These are phyloP conservation scores for Sophora flavescens DNA, from an alignment of 306 rosid species.

Conservation along the genomic window DNA sequence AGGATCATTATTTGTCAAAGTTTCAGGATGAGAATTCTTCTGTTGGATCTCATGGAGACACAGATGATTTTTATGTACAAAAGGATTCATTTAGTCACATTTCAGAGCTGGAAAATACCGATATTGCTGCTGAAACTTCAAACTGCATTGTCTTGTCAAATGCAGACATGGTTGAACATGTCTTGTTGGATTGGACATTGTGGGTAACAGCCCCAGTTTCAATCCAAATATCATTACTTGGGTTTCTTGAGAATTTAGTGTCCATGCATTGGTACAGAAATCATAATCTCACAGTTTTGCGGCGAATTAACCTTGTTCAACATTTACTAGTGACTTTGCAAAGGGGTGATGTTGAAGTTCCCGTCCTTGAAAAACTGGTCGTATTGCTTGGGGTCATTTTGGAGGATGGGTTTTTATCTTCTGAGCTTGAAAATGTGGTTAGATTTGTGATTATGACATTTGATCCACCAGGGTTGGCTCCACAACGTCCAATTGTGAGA, in stretches of 20 bases:
- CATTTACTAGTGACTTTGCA: slow-evolving; percentile 96
- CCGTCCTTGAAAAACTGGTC: slow-evolving; percentile 94
- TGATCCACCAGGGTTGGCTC: slow-evolving; percentile 86
- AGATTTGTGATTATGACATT: slow-evolving; percentile 98
- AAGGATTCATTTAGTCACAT: slow-evolving; percentile 94
- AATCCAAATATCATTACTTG: slow-evolving; percentile 92
- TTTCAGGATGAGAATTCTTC: slow-evolving; percentile 91
- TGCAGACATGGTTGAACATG: slow-evolving; percentile 99
- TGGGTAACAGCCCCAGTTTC: slow-evolving; percentile 92
- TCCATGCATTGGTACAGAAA: slow-evolving; percentile 99
- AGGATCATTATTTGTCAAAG: slow-evolving; percentile 76
- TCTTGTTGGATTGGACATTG: slow-evolving; percentile 97
- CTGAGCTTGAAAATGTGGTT: slow-evolving; percentile 95
- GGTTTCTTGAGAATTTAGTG: slow-evolving; percentile 96
- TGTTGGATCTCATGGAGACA: slow-evolving; percentile 88
- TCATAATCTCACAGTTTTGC: slow-evolving; percentile 93
- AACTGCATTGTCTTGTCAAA: slow-evolving; percentile 98
- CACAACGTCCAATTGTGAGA: slow-evolving; percentile 70
- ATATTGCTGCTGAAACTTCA: slow-evolving; percentile 84
- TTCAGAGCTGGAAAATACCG: slow-evolving; percentile 94
- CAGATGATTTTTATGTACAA: slow-evolving; percentile 90
- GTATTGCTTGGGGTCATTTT: slow-evolving; percentile 96
- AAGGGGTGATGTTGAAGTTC: slow-evolving; percentile 99
- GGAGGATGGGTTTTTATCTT: slow-evolving; percentile 94
- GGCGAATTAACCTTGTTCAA: slow-evolving; percentile 94